These are phyloP conservation scores for Phytophthora pisi DNA, from an alignment of 352 stramenopile species.

Conservation along the genomic window DNA sequence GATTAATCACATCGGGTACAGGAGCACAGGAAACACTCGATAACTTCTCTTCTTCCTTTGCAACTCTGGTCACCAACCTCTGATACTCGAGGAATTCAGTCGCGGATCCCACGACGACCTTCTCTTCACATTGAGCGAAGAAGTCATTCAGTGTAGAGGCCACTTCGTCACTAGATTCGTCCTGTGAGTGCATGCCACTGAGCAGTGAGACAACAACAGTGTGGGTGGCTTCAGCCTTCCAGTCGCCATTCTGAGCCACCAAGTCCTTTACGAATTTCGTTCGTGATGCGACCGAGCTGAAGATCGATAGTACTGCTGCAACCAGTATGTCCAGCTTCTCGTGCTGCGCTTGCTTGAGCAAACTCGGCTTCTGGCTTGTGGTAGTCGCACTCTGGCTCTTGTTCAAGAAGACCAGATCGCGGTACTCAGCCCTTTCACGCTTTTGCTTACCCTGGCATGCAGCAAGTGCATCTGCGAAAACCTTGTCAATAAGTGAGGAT, in stretches of 20 bases:
- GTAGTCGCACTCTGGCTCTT: constrained; percentile 29
- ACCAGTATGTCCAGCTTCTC: constrained; percentile 34
- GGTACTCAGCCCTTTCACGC: constrained; percentile 26
- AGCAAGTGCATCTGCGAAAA: constrained; percentile 23
- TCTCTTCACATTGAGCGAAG: constrained; percentile 27
- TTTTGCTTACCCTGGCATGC: constrained; percentile 13
- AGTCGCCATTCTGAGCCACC: constrained; percentile 27
- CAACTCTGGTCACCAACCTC: constrained; percentile 20
- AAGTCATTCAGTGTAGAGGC: constrained; percentile 23
- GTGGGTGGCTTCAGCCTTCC: constrained; percentile 31
- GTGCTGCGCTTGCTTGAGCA: constrained; percentile 39
- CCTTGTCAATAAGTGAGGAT: constrained; percentile 31
- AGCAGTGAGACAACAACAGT: constrained; percentile 37
- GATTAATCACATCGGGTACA: constrained; percentile 31
- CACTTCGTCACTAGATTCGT: constrained; percentile 21
- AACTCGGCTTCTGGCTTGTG: constrained; percentile 10
- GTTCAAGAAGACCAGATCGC: constrained; percentile 47
- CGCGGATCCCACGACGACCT: constrained; percentile 6
- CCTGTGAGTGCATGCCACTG: constrained; percentile 6
- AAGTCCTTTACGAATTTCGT: constrained; percentile 22
- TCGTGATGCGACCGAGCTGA: constrained; percentile 22
- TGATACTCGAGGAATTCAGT: constrained; percentile 37
- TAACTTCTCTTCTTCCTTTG: constrained; percentile 22
- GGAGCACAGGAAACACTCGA: background rate
- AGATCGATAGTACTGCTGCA: constrained; percentile 28